Evolutionary conservation across 139 green algal species (phyloP), one percentile per base, ranked within the genome.

Genomic region (Chlorella vulgaris): DNA sequence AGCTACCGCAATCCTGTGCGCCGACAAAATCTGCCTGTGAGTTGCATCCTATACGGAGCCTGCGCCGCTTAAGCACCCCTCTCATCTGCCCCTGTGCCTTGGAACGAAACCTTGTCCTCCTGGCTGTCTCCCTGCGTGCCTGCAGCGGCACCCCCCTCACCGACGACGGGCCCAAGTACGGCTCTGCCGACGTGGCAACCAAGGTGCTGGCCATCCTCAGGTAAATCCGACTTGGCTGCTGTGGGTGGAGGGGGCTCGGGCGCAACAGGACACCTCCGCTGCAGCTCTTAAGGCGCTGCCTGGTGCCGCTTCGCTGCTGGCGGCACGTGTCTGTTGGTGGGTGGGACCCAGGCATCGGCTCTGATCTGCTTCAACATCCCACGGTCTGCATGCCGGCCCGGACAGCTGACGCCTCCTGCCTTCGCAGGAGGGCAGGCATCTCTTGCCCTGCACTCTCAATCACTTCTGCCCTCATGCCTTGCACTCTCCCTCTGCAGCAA

Each of bases 131-230:
- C n/a, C n/a, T n/a, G n/a, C n/a, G n/a, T n/a, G n/a, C n/a, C 26
- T 39, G 73, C 73, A 79, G 78, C 67, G 76, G 80, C 62, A 84
- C 95, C 15, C 40, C 67, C 2, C 70, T 90, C 4, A 98, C 96
- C 3, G 80, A 98, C 55, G 96, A 99, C 85, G 78, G 50, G 33
- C 84, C 85, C 79, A 99, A 99, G 92, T 99, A 97, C 84, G 79
- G 19, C 13, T 13, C 69, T 21, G 33, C 35, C 35, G 81, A 88
- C 19, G 50, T 90, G n/a, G 29, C 50, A 4, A 88, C 91, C 31
- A 91, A 84, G 38, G 86, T 99, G 36, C 83, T 89, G 67, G 96
- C 96, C 29, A 96, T 99, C 62, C 81, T 91, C 43, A 69, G 74
- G 58, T 69, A 63, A 36, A 42, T 22, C 15, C 18, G n/a, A n/a